A percentile compares a stretch with the other conserved stretches of the same genome.
These are phyloP conservation scores for Venturia carpophila DNA, from an alignment of 2,329 filamentous ascomycete species.

Conservation along the genomic window DNA sequence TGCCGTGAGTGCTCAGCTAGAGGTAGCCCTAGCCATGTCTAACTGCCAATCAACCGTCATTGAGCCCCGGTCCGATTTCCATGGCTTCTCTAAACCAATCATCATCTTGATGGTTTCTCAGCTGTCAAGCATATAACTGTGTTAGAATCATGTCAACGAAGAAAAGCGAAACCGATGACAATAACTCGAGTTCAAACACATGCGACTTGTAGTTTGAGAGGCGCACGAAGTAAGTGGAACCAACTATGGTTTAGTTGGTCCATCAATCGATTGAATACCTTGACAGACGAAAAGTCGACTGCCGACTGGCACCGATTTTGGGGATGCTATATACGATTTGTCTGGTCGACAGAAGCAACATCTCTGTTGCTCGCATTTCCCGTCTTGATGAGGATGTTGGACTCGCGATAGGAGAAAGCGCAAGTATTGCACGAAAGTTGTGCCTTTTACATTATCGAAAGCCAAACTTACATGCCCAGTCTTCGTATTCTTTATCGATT, in stretches of 20 bases:
- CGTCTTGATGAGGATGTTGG: constrained; percentile 22
- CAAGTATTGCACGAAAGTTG: constrained; percentile 24
- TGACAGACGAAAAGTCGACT: constrained; percentile 25
- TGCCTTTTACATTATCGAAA: constrained; percentile 21
- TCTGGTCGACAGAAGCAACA: constrained; percentile 21
- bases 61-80: not conserved
- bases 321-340: constrained; percentile 22
- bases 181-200: not conserved
- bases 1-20: too few relatives aligned
- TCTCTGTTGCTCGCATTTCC: constrained; percentile 25
- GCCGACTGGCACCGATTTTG: constrained; percentile 26
- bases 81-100: not conserved
- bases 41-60: not conserved
- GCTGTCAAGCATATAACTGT: not conserved
- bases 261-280: not conserved
- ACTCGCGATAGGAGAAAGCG: constrained; percentile 19
- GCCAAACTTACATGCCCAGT: constrained; percentile 20
- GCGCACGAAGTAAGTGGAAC: not conserved
- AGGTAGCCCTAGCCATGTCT: not conserved
- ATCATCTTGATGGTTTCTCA: not conserved
- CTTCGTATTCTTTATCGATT: not conserved
- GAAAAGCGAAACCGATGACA: not conserved
- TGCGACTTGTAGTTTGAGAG: not conserved
- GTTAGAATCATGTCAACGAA: not conserved
- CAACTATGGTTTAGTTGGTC: not conserved